Conservation (phyloP, 2,329 filamentous ascomycete species). For the Pseudovirgaria hyperparasitica region DNA sequence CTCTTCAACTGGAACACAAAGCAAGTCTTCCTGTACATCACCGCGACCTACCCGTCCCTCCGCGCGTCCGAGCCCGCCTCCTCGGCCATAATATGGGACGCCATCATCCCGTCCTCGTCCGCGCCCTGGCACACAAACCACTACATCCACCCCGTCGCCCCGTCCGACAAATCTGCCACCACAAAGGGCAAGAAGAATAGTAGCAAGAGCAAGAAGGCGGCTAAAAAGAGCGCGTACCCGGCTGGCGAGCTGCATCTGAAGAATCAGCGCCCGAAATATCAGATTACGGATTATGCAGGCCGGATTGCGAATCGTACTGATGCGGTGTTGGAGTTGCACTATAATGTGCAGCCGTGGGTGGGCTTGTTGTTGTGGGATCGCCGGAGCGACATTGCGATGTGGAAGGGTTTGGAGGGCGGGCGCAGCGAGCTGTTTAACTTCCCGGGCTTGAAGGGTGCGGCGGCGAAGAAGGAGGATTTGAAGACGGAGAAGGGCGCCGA, state of each 20-base stretch:
- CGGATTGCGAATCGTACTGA: slow-evolving; percentile 61
- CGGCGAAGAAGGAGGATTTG: slow-evolving; percentile 38
- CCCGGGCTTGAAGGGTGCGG: slow-evolving; percentile 53
- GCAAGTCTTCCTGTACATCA: slow-evolving; percentile 92
- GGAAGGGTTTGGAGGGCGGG: slow-evolving; percentile 55
- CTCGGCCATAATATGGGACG: slow-evolving; percentile 87
- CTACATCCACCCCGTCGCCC: slow-evolving; percentile 42
- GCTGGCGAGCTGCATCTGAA: slow-evolving; percentile 64
- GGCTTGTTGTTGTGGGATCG: slow-evolving; percentile 70
- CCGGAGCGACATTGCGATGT: slow-evolving; percentile 38
- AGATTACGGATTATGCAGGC: slow-evolving; percentile 81
- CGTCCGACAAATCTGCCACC: slow-evolving; percentile 37
- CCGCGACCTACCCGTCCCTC: slow-evolving; percentile 53
- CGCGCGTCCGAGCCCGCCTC: slow-evolving; percentile 28
- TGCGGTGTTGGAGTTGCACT: slow-evolving; percentile 70
- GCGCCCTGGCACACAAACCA: slow-evolving; percentile 41
- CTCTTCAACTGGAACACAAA: slow-evolving; percentile 99
- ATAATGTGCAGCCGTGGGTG: slow-evolving; percentile 98
- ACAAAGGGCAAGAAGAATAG: slow-evolving; percentile 7
- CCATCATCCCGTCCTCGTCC: slow-evolving; percentile 68
- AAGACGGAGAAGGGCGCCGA: slow-evolving; percentile 37
- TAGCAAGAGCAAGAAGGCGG: slow-evolving; percentile 4
- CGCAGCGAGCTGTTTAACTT: slow-evolving; percentile 51
- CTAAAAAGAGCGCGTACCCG: slow-evolving; percentile 13
- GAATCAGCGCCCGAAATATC: slow-evolving; percentile 90